Evolutionary conservation across 2,329 filamentous ascomycete species (phyloP), one percentile per base, ranked within the genome.

Genomic region (Epichloe gansuensis): DNA sequence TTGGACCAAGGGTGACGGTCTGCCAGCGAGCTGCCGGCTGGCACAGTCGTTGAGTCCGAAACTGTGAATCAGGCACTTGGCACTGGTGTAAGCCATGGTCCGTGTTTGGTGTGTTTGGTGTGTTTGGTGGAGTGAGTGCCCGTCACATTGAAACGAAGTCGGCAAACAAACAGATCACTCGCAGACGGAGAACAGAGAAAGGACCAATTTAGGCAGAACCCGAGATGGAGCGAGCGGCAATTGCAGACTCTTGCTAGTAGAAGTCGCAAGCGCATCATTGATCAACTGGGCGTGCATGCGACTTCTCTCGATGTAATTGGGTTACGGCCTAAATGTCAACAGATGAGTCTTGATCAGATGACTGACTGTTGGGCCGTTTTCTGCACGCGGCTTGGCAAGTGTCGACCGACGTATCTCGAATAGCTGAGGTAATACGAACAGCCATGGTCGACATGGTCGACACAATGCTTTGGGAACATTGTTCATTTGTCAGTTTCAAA

Each of bases 1-100:
- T 40, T 15, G n/a, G 23, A 41, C n/a, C 42, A 38, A 38, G 42
- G 47, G 15, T 8, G 36, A 43, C 48, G 15, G 27, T 36, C 45
- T 34, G 52, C 48, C 52, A 46, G 31, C 48, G n/a, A 21, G 25
- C 23, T 48, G 49, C 39, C 49, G 45, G 52, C 43, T 51, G 49
- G 49, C 25, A 13, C 44, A 43, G 49, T 51, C 35, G 52, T 42
- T 35, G 50, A 45, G 5, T 7, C 23, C 23, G n/a, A 39, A 40
- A 34, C 40, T 39, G 45, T 51, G 49, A 51, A 51, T 53, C 45
- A 34, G 48, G 52, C 40, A 41, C 34, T 47, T 41, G 45, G 52
- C 49, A 48, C 27, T 41, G 49, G 44, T 51, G 49, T 34, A 36
- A 40, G 49, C 40, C 27, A 43, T 51, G 52, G 51, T 44, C 48